A percentile compares a stretch with the other conserved stretches of the same genome.
Evolutionary conservation across 2,329 filamentous ascomycete species (phyloP).

Genomic region (Colletotrichum cereale): DNA sequence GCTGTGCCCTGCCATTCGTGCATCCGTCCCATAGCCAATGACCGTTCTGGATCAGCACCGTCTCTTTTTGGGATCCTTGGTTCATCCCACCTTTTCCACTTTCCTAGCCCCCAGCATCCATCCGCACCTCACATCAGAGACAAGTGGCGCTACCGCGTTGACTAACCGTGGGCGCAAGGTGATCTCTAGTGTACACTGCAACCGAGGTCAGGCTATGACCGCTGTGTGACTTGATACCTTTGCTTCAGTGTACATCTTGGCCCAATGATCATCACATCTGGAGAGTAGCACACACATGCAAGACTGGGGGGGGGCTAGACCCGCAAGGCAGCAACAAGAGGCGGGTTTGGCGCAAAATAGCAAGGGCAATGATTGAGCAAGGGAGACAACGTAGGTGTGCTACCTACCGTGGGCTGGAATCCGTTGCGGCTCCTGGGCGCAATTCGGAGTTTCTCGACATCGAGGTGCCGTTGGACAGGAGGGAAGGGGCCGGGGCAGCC

Average conservation of each 20-base stretch:
- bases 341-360: conserved; percentile 9
- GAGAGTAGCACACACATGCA: conserved; percentile 4
- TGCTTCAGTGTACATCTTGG: conserved; percentile 1
- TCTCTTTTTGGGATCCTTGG: conserved; percentile 15
- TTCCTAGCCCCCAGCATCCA: conserved; percentile 4
- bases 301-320: conserved; percentile 17
- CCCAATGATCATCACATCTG: neutral
- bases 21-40: conserved; percentile 37
- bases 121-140: conserved; percentile 8
- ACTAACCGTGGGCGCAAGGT: neutral
- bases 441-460: conserved; percentile 30
- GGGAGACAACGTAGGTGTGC: conserved; percentile 1
- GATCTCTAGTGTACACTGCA: neutral
- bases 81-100: conserved; percentile 30
- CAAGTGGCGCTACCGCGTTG: conserved; percentile 1
- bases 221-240: conserved; percentile 9
- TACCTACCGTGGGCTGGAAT: conserved; percentile 26
- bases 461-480: conserved; percentile 34
- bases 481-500: conserved; percentile 31
- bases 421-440: conserved; percentile 23
- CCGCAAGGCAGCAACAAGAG: conserved; percentile 28
- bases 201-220: neutral
- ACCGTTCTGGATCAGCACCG: conserved; percentile 26
- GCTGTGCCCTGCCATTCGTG: conserved; percentile 38
- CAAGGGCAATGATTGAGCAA: conserved; percentile 25